Conservation (phyloP, 306 rosid genomes). For the Glycyrrhiza uralensis region DNA sequence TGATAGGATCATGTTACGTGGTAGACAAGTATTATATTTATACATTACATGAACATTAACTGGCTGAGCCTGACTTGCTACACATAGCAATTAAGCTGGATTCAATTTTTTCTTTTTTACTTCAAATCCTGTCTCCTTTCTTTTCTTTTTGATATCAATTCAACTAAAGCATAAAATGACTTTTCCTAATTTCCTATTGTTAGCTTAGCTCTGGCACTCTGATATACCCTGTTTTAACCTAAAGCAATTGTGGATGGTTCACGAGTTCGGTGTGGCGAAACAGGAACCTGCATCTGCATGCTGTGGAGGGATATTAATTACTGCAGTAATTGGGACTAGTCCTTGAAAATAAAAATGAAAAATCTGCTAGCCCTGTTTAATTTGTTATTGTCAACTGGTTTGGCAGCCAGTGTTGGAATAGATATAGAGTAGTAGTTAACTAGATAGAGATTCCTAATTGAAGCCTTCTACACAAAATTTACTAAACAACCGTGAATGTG, state of each 20-base stretch:
- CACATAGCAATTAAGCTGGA: background rate
- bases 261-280: background rate
- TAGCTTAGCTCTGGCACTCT: background rate
- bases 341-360: too few relatives aligned
- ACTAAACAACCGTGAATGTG: background rate
- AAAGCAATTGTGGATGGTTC: background rate
- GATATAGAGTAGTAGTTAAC: background rate
- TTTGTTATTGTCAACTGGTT: too few relatives aligned
- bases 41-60: background rate
- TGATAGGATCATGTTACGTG: conserved; percentile 22
- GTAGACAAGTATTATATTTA: background rate
- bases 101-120: background rate
- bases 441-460: background rate
- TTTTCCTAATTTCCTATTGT: too few relatives aligned
- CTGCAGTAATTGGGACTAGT: too few relatives aligned
- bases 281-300: too few relatives aligned
- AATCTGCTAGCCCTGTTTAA: too few relatives aligned
- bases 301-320: too few relatives aligned
- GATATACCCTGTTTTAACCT: background rate
- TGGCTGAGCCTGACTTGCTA: background rate
- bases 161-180: background rate
- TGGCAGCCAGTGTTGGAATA: too few relatives aligned
- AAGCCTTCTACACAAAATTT: background rate
- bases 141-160: background rate
- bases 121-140: background rate